A percentile compares a stretch with the other conserved stretches of the same genome.
phyloP scores from a whole-genome alignment of 2,329 filamentous ascomycete species.

The Sclerotinia nivalis region DNA sequence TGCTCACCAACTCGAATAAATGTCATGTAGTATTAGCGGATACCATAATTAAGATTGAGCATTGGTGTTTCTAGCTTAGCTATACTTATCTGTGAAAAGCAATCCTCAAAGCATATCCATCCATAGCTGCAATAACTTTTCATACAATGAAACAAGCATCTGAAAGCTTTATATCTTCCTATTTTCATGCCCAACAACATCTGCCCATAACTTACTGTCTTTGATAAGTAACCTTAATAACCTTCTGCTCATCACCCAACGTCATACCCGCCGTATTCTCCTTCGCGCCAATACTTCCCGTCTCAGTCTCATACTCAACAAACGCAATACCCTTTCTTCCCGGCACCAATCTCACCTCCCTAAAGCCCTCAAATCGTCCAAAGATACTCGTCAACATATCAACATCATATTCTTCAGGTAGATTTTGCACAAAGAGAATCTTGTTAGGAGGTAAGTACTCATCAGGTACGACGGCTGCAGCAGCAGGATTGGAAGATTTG shows the following conservation, averaged over 20 bases:
- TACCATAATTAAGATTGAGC: conserved; percentile 24
- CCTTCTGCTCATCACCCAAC: conserved; percentile 70
- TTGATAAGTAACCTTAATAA: conserved; percentile 96
- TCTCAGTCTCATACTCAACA: conserved; percentile 91
- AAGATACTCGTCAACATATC: conserved; percentile 81
- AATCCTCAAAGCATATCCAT: conserved; percentile 20
- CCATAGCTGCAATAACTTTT: conserved; percentile 19
- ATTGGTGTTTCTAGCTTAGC: conserved; percentile 11
- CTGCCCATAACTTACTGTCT: conserved; percentile 60
- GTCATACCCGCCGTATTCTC: conserved; percentile 87
- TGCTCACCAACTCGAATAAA: conserved; percentile 13
- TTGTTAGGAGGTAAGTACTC: conserved; percentile 98
- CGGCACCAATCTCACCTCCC: conserved; percentile 86
- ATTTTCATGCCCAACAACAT: not conserved
- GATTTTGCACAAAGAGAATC: conserved; percentile 89
- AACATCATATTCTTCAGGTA: conserved; percentile 83
- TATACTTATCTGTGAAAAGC: not conserved
- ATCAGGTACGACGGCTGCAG: conserved; percentile 81
- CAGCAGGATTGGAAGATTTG: conserved; percentile 70
- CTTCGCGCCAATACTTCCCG: conserved; percentile 88
- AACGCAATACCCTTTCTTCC: conserved; percentile 88
- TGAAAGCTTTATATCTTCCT: not conserved
- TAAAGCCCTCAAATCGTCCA: conserved; percentile 87
- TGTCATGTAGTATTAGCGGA: conserved; percentile 38
- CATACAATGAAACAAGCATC: not conserved